These are phyloP conservation scores for Inonotus hispidus DNA, from an alignment of 1,284 basidiomycete species.

Conservation along the genomic window DNA sequence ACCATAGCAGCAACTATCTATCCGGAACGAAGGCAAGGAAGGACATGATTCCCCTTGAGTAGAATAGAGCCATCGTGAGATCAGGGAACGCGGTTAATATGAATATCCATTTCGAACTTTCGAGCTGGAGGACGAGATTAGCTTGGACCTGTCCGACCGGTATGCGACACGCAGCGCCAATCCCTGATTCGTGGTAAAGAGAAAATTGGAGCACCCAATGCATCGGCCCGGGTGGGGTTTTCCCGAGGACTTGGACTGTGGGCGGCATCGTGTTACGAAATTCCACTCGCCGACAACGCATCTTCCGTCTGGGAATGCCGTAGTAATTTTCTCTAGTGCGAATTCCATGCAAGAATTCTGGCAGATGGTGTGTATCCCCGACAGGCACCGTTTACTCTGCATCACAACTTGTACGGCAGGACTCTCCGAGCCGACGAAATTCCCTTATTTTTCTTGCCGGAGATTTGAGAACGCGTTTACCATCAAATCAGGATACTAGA, in stretches of 20 bases:
- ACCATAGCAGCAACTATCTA: too few species aligned
- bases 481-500: too few species aligned
- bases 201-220: neutral
- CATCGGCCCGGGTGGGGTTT: neutral
- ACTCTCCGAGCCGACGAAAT: too few species aligned
- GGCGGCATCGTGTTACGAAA: neutral
- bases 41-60: too few species aligned
- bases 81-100: too few species aligned
- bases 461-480: too few species aligned
- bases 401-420: too few species aligned
- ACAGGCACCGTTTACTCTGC: too few species aligned
- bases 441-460: too few species aligned
- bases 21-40: too few species aligned
- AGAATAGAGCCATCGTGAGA: too few species aligned
- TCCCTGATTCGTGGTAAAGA: neutral
- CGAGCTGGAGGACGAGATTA: neutral
- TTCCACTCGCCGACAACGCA: neutral
- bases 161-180: neutral
- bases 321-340: neutral
- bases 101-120: neutral
- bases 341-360: neutral
- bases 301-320: neutral
- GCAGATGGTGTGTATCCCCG: too few species aligned
- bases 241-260: neutral
- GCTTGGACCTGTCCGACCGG: neutral